phyloP scores from a whole-genome alignment of 108 stramenopile species.

The Craspedostauros australis region DNA sequence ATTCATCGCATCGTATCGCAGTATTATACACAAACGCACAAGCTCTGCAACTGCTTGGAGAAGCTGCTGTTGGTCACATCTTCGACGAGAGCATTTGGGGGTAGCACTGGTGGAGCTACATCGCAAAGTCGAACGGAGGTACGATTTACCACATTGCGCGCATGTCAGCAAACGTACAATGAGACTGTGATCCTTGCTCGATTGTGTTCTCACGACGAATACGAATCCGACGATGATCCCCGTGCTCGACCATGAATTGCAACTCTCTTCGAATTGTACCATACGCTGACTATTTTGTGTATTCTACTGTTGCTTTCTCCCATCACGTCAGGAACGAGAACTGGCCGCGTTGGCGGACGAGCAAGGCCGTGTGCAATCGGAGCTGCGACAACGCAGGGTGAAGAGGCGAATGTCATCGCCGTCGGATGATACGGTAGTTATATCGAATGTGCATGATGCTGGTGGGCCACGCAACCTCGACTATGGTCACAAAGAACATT shows the following conservation, averaged over 20 bases:
- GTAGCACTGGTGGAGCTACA: conserved; percentile 38
- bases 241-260: background rate
- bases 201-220: background rate
- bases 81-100: conserved; percentile 40
- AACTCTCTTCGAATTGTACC: too few species aligned
- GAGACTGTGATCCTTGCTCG: too few species aligned
- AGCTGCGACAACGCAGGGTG: conserved; percentile 15
- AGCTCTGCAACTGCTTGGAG: conserved; percentile 59
- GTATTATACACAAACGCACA: conserved; percentile 61
- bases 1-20: background rate
- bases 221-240: background rate
- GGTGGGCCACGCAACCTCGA: background rate
- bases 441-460: background rate
- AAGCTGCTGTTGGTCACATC: conserved; percentile 47
- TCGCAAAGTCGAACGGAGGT: conserved; percentile 32
- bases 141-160: too few species aligned
- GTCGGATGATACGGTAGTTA: background rate
- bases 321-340: conserved; percentile 31
- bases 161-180: too few species aligned
- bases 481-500: background rate
- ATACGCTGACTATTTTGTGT: too few species aligned
- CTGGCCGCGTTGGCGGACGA: conserved; percentile 42
- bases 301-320: too few species aligned
- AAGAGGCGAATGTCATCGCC: conserved; percentile 9
- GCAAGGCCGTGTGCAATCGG: conserved; percentile 24